Percentiles rank a stretch among this genome's conserved stretches.
Evolutionary conservation across 164 flowering plant genomes (phyloP).

Genomic region (Berberis vulgaris): DNA sequence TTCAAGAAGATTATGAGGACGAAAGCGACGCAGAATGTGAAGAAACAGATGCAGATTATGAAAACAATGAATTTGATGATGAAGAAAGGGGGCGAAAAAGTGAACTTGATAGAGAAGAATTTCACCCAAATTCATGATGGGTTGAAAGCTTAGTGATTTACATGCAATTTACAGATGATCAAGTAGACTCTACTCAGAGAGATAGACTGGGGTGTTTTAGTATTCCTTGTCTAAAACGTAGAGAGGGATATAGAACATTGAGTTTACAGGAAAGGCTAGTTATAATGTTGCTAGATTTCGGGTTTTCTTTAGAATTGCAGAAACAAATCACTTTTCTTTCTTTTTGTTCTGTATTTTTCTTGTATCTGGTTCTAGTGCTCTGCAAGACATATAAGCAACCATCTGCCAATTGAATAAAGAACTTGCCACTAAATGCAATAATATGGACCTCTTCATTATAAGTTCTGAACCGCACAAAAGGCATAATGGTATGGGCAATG

Average conservation of each 20-base stretch:
- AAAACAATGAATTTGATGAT: not conserved
- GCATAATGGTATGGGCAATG: too few species aligned
- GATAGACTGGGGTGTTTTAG: not conserved
- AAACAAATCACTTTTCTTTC: not conserved
- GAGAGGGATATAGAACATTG: too few species aligned
- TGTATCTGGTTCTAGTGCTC: not conserved
- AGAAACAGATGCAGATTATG: conserved; percentile 7
- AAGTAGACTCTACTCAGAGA: not conserved
- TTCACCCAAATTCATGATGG: not conserved
- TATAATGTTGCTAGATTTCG: not conserved
- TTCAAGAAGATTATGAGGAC: conserved; percentile 20
- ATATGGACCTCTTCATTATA: too few species aligned
- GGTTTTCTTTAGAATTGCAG: not conserved
- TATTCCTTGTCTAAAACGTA: not conserved
- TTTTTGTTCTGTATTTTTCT: not conserved
- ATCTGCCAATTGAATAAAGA: too few species aligned
- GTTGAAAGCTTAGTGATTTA: not conserved
- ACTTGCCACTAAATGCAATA: too few species aligned
- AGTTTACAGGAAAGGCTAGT: too few species aligned
- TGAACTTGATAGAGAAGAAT: not conserved
- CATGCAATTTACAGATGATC: not conserved
- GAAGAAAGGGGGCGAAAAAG: not conserved
- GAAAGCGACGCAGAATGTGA: conserved; percentile 18
- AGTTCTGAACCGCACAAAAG: too few species aligned
- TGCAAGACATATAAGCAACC: too few species aligned